Percentiles rank a stretch among this genome's conserved stretches.
Conservation (phyloP, 192 early-diverging fungal species). For the Coemansia sp. region DNA sequence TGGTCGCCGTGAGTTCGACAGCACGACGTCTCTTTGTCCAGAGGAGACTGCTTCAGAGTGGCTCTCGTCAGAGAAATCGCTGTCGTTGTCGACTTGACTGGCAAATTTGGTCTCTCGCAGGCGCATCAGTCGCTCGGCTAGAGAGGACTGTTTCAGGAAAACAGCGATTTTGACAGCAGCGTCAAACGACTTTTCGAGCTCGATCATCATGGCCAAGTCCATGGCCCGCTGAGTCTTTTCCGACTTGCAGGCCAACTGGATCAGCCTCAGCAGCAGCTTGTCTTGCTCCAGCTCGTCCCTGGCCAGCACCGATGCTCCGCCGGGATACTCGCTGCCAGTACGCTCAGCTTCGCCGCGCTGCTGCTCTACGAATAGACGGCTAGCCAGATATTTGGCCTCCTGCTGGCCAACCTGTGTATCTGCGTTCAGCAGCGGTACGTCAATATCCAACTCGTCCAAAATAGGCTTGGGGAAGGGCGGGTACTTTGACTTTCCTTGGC, state of each 20-base stretch:
- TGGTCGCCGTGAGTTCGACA: not conserved
- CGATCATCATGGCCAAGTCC: constrained; percentile 73
- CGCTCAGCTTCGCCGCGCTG: constrained; percentile 61
- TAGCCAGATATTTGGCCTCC: constrained; percentile 59
- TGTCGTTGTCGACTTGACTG: constrained; percentile 18
- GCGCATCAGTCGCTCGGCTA: constrained; percentile 79
- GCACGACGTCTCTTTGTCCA: not conserved
- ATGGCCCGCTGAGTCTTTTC: constrained; percentile 78
- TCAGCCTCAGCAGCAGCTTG: constrained; percentile 73
- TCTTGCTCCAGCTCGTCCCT: constrained; percentile 75
- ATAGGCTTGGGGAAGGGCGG: constrained; percentile 77
- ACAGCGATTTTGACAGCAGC: constrained; percentile 85
- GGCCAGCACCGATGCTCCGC: constrained; percentile 20
- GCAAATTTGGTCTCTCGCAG: constrained; percentile 44
- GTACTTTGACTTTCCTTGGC: constrained; percentile 50
- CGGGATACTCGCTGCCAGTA: constrained; percentile 39
- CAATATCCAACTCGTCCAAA: constrained; percentile 64
- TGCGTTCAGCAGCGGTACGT: constrained; percentile 66
- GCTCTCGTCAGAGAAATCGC: constrained; percentile 1
- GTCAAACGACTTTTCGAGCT: constrained; percentile 70
- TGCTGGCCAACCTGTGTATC: constrained; percentile 53
- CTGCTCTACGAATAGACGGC: constrained; percentile 60
- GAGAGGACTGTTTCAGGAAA: constrained; percentile 59
- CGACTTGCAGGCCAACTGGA: constrained; percentile 83
- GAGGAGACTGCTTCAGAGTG: not conserved